Evolutionary conservation across 257 asterid species (phyloP).

Genomic region (Sherardia arvensis): DNA sequence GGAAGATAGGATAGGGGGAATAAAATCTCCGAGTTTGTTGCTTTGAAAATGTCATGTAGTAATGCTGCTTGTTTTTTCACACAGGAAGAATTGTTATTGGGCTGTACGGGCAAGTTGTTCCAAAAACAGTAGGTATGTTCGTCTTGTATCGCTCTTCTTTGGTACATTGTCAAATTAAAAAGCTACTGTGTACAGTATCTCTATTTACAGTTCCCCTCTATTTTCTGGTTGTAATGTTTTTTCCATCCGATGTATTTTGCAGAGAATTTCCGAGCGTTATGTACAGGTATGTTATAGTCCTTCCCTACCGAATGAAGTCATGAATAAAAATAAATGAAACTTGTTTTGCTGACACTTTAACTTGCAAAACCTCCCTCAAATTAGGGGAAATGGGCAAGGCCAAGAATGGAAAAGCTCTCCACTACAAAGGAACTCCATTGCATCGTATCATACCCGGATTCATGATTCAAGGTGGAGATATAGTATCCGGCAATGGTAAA

Average conservation of each 20-base stretch:
- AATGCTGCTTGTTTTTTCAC: constrained; percentile 13
- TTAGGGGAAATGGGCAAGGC: constrained; percentile 90
- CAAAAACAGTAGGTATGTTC: constrained; percentile 80
- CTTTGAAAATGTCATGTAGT: constrained; percentile 10
- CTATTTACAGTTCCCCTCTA: background rate
- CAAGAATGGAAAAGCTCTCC: constrained; percentile 57
- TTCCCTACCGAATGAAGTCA: constrained; percentile 3
- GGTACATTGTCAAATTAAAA: constrained; percentile 1
- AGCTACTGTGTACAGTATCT: background rate
- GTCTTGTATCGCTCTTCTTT: constrained; percentile 3
- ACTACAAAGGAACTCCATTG: constrained; percentile 85
- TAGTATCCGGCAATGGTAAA: constrained; percentile 61
- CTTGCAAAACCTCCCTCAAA: constrained; percentile 10
- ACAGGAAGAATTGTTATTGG: constrained; percentile 92
- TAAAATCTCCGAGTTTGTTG: no score
- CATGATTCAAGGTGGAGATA: constrained; percentile 99
- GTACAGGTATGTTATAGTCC: constrained; percentile 69
- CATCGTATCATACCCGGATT: constrained; percentile 97
- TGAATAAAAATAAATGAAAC: background rate
- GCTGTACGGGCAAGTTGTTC: constrained; percentile 81
- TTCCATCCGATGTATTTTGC: constrained; percentile 20
- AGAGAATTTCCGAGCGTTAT: constrained; percentile 94
- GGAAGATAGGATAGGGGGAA: no score
- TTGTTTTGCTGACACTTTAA: background rate
- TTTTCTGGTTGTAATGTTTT: background rate